Base-by-base conservation (phyloP, 148 eudicot genomes). In the Polygonum maritimum region DNA sequence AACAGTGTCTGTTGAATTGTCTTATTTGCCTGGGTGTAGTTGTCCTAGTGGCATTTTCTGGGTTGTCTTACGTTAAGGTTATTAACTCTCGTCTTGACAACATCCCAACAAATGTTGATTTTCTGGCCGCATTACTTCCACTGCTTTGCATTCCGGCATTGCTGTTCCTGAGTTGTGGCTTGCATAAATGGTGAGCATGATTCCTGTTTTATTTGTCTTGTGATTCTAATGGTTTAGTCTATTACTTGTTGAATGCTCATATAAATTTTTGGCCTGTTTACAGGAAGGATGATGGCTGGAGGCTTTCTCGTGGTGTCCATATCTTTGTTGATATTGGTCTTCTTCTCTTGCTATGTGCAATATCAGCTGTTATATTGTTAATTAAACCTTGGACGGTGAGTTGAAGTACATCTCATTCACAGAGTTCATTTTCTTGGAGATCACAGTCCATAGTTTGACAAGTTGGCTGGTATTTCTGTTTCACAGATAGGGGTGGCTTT, bases 211-310 rank as follows among this genome's bases (percentile, higher is more conserved):
- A 52, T 40, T 31, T 39, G 73, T 54, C 63, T 82, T 76, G 38
- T 36, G 15, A 15, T 36, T 45, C 44, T 67, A 67, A 5, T 51
- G 41, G 6, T 67, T 35, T 21, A 67, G 71, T 19, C n/a, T 67
- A 67, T 67, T 67, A 67, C 16, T 38, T 35, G 44, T 18, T 44
- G 45, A 19, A 67, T 67, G 45, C 41, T 33, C 36, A 67, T 36
- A 36, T 38, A 19, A 4, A 67, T 67, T 67, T 55, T 71, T 48
- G 65, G 76, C 75, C 54, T 75, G 70, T 75, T 80, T 87, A 76
- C 84, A 95, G 99, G 99, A 95, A 87, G 86, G 99, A 95, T 85
- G 99, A 95, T 49, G 84, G 84, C 69, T 95, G 99, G 99, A 90
- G 83, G 77, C 91, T 95, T 76, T 90, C 91, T 78, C 92, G 88